phyloP scores from a whole-genome alignment of 176 grass and related monocot species.

The Aegilops bicornis region DNA sequence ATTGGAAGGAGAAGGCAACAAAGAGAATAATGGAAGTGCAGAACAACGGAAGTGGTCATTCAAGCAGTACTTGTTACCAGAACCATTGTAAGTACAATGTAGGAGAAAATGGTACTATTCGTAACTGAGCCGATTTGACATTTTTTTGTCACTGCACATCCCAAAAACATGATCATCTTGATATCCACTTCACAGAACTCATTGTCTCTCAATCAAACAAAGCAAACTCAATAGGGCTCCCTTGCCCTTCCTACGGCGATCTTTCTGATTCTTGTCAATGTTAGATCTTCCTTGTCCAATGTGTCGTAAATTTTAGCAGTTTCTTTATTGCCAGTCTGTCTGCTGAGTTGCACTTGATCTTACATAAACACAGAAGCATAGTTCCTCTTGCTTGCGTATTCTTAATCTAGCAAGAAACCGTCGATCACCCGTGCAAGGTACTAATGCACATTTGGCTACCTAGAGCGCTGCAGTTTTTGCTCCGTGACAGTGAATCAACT shows the following conservation, averaged over 20 bases:
- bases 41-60: not conserved
- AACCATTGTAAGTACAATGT: conserved; percentile 7
- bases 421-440: not conserved
- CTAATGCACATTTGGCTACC: not conserved
- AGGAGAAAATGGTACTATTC: not conserved
- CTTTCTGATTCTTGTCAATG: not conserved
- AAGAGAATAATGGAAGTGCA: conserved; percentile 10
- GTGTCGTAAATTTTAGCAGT: not conserved
- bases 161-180: not conserved
- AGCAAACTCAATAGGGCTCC: not conserved
- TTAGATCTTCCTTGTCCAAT: not conserved
- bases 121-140: not conserved
- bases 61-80: not conserved
- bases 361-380: not conserved
- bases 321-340: not conserved
- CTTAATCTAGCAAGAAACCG: not conserved
- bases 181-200: not conserved
- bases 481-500: not conserved
- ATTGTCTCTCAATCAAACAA: not conserved
- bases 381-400: not conserved
- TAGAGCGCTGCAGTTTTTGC: not conserved
- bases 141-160: not conserved
- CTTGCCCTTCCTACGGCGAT: not conserved
- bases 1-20: not conserved
- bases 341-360: not conserved